Conservation (phyloP, 2,329 filamentous ascomycete genomes). For the Amylocarpus encephaloides region DNA sequence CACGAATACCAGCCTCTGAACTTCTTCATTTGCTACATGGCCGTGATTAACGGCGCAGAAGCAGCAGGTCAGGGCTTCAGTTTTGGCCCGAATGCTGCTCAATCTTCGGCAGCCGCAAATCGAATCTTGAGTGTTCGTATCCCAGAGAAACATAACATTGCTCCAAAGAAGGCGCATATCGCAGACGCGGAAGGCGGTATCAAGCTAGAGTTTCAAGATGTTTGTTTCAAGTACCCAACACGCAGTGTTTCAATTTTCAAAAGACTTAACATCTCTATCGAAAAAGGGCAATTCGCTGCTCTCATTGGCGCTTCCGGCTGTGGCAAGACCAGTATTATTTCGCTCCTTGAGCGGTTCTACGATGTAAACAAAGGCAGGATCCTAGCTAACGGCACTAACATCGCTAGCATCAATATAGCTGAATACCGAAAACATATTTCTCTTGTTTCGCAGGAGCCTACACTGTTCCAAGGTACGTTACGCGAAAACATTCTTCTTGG, state of each 20-base stretch:
- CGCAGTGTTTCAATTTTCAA: conserved; percentile 51
- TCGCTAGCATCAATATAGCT: conserved; percentile 51
- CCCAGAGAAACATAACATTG: neutral
- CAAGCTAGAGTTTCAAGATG: conserved; percentile 48
- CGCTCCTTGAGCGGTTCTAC: conserved; percentile 62
- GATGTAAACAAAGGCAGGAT: conserved; percentile 58
- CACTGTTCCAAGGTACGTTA: conserved; percentile 55
- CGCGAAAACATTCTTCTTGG: conserved; percentile 65
- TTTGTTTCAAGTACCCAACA: conserved; percentile 56
- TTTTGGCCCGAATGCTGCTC: conserved; percentile 49
- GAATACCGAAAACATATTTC: conserved; percentile 60
- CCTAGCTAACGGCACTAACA: conserved; percentile 54
- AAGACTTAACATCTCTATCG: conserved; percentile 56
- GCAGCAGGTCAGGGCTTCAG: conserved; percentile 47
- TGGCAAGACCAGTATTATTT: conserved; percentile 65
- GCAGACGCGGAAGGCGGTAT: conserved; percentile 38
- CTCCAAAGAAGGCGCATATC: conserved; percentile 11
- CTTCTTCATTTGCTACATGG: conserved; percentile 50
- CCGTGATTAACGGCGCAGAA: conserved; percentile 46
- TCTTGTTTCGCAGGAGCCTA: conserved; percentile 69
- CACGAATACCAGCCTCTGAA: conserved; percentile 37
- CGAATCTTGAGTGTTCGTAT: conserved; percentile 43
- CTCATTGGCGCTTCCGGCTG: conserved; percentile 64
- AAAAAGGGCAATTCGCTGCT: conserved; percentile 62
- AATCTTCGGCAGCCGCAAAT: conserved; percentile 53